Evolutionary conservation across 805 yeast species (phyloP), one percentile per base, ranked within the genome.

Genomic region (Teunomyces barrocoloradensis): DNA sequence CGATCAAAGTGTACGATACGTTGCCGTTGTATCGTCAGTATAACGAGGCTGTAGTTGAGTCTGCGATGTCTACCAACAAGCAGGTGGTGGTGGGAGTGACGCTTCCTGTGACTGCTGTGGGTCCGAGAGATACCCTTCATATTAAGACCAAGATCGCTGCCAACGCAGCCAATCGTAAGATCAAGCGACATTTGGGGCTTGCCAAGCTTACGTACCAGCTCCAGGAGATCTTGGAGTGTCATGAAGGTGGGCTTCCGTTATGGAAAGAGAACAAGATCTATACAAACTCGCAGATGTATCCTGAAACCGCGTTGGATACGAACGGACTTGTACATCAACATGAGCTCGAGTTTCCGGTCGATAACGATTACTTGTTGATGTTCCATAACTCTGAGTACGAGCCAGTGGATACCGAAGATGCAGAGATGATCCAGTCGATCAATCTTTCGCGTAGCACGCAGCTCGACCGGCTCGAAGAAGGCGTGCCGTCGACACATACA

Each of bases 1-100:
- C 78, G 4, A 75, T 84, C 20, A 82, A 80, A 49, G 60, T 77
- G 21, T 84, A 78, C 58, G 84, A 80, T 49, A 71, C 79, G 4
- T 64, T 83, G 21, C 87, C 88, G 1, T 65, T 80, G 4, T 77
- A 74, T 48, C 63, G 80, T 21, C 79, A 81, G 54, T 82, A 74
- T 55, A 77, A 75, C 52, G 84, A 82, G 52, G 77, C 82, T 0
- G 62, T 79, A 0, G 58, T 70, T 10, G 80, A 75, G 48, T 59
- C 66, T 1, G 65, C 66, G 3, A 67, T 63, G 12, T 75, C 85
- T 0, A 64, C 70, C 13, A 87, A 83, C 56, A 68, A 71, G 9
- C 78, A 74, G 49, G 70, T 78, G 9, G 56, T 75, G 28, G 68
- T 78, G 6, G 78, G 76, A 18, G 66, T 78, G 42, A 63, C 67